Base-by-base conservation (phyloP, 495 filamentous ascomycete genomes). In the Penicillium cosmopolitanum region DNA sequence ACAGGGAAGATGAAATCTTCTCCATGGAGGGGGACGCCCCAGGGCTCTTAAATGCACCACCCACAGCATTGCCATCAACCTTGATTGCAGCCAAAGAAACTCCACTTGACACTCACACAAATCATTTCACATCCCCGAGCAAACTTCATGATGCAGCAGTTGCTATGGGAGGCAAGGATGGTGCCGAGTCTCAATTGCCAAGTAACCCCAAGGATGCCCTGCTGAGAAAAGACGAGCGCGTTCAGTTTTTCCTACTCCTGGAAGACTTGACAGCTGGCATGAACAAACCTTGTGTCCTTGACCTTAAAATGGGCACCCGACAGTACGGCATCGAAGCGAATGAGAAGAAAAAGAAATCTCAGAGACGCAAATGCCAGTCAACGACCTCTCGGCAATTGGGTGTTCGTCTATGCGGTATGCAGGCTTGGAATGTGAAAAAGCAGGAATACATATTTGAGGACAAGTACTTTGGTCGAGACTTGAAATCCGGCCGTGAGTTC, bases 231-330 rank as follows among this genome's bases (percentile, higher is more conserved):
- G 86, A 87, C 58, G 85, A 89, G 54, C 83, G 94, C 15, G 89
- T 95, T 23, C 90, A 96, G 68, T 94, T 93, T 65, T 98, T 98
- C 73, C 80, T 98, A 8, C 81, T 98, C 0, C 79, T 98, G n/a
- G 95, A 98, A 74, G 95, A 98, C 69, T 84, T 98, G 31, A 98
- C 95, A 3, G 91, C 95, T 6, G 95, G 95, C 35, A 97, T 98
- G 94, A 91, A 90, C 68, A 88, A 89, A 34, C 95, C 95, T 12
- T 98, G 95, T 74, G 95, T 97, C 42, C 87, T 98, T 65, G 95
- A 98, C 73, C 80, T 98, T 58, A 98, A 98, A 73, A 98, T 98
- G 95, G 95, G 95, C 11, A 98, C 95, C n/a, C 87, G 95, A 4
- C 95, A 98, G 70, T 97, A 97, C 73, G 95, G 95, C 13, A 84